Evolutionary conservation across 139 green algal species (phyloP).

Genomic region (Coccomyxa sp.): DNA sequence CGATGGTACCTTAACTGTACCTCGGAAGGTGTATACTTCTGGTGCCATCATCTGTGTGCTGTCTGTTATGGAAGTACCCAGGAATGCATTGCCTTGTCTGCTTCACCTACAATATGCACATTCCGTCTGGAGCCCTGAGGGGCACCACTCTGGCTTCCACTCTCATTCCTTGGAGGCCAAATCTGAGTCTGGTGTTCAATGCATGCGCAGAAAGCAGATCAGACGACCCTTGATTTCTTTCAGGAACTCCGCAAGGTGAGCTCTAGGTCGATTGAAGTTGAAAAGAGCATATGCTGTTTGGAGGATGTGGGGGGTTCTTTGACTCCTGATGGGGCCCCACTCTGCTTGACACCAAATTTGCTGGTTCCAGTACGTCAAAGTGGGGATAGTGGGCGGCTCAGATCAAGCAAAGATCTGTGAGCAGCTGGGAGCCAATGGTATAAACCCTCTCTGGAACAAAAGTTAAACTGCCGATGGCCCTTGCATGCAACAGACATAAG

Average conservation of each 20-base stretch:
- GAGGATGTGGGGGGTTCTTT: not conserved
- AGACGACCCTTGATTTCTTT: slow-evolving; percentile 71
- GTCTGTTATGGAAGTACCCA: not conserved
- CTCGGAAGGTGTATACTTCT: slow-evolving; percentile 71
- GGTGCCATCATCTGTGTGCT: not conserved
- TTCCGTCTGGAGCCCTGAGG: too few species aligned
- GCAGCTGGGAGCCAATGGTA: slow-evolving; percentile 87
- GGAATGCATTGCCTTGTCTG: not conserved
- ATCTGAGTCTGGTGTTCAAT: not conserved
- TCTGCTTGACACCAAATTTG: not conserved
- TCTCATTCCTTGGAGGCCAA: not conserved
- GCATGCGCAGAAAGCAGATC: slow-evolving; percentile 37
- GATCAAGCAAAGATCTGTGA: slow-evolving; percentile 95
- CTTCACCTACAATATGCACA: not conserved
- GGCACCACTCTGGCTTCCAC: not conserved
- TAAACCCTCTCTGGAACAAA: slow-evolving; percentile 16
- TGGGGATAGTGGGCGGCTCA: slow-evolving; percentile 96
- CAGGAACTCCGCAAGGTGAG: slow-evolving; percentile 80
- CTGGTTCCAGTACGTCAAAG: slow-evolving; percentile 63
- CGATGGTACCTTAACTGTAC: slow-evolving; percentile 89
- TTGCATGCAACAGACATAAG: too few species aligned
- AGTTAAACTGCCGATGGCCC: too few species aligned
- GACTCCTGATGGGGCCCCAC: not conserved
- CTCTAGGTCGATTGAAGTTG: not conserved
- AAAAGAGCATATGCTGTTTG: slow-evolving; percentile 1